These are phyloP conservation scores for Diaporthe longicolla DNA, from an alignment of 2,329 filamentous ascomycete genomes.

Conservation along the genomic window DNA sequence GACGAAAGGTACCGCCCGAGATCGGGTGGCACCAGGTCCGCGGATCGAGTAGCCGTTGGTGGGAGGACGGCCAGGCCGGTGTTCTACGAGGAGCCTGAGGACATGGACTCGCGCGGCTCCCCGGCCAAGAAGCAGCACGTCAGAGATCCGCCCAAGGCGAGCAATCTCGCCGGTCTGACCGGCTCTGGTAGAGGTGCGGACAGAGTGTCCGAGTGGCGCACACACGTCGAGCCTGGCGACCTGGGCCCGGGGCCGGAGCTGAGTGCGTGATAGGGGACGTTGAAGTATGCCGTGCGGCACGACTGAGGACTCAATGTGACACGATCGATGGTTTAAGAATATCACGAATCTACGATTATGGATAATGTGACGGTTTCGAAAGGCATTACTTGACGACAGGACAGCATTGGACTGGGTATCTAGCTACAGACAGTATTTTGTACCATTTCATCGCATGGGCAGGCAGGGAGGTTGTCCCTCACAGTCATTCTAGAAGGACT, in stretches of 20 bases:
- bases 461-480: conserved; percentile 13
- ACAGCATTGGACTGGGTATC: conserved; percentile 29
- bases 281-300: background rate
- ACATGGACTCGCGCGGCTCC: conserved; percentile 47
- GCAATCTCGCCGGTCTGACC: conserved; percentile 63
- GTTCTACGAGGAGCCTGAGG: conserved; percentile 52
- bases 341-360: conserved; percentile 17
- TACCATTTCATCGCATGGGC: conserved; percentile 7
- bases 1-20: conserved; percentile 49
- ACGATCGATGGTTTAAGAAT: background rate
- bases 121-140: conserved; percentile 47
- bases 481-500: conserved; percentile 22
- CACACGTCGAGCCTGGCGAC: conserved; percentile 62
- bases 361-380: conserved; percentile 21
- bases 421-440: conserved; percentile 20
- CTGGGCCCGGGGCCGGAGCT: conserved; percentile 52
- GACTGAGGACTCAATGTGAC: background rate
- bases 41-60: conserved; percentile 42
- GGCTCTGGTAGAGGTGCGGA: conserved; percentile 61
- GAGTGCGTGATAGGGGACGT: conserved; percentile 44
- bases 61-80: conserved; percentile 44
- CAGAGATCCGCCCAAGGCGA: conserved; percentile 52
- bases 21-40: conserved; percentile 44
- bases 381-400: conserved; percentile 14
- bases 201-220: conserved; percentile 64